Base-by-base conservation (phyloP, 495 filamentous ascomycete genomes). In the Lophiotrema nucula region DNA sequence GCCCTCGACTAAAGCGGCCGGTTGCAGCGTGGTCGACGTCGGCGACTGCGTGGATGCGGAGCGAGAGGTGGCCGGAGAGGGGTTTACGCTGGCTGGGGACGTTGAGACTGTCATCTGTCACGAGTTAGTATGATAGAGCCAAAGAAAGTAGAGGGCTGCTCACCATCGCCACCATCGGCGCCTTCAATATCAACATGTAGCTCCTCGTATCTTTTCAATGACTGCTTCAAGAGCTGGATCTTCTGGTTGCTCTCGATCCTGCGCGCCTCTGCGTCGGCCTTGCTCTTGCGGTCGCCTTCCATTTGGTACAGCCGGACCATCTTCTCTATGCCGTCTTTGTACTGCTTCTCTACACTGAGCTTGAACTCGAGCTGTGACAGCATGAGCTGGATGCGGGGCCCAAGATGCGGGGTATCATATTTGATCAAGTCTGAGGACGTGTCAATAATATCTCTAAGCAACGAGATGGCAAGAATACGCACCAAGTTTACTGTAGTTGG, bases 321-420 rank as follows among this genome's bases (percentile, higher is more conserved):
- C 79, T 99, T 99, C 73, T 99, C 95, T 62, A 99, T 92, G 56
- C 93, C 93, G 59, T 95, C 95, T 65, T 97, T 93, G 74, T 99
- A 99, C 73, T 99, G 93, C 68, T 97, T 95, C 74, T 99, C 93
- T 33, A 99, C 95, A 66, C 92, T 97, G 43, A 97, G 77, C 74
- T 99, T 99, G 74, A 99, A 99, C 74, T 97, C 91, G 56, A 99
- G 83, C 72, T 99, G 93, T 16, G 93, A 96, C 67, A 99, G 77
- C 93, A 99, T 99, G 61, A 97, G 86, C 76, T 97, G 95, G 68
- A 99, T 99, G 55, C 95, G 90, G 28, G 95, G 95, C 24, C 93
- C 93, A 49, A 99, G 86, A 70, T 96, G 90, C 19, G 85, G 85
- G 19, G 92, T 97, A 70, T 99, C 95, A 76, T 90, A 96, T 83